Evolutionary conservation across 2,329 filamentous ascomycete genomes (phyloP).

Genomic region (Falciphora oryzae): DNA sequence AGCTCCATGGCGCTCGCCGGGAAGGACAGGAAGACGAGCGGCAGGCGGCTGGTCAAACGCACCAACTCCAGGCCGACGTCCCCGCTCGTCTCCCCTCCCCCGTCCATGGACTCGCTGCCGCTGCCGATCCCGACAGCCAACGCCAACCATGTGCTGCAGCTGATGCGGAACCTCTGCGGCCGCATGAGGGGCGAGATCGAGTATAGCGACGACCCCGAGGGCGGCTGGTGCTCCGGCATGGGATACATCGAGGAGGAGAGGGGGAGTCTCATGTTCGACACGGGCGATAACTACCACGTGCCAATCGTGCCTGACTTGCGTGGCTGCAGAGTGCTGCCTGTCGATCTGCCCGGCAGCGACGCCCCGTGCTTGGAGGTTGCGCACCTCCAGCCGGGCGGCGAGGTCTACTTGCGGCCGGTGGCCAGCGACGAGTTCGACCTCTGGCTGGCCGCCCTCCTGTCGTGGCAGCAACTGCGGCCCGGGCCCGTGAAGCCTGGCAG

Average conservation of each 20-base stretch:
- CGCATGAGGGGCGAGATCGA: slow-evolving; percentile 75
- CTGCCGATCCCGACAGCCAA: slow-evolving; percentile 59
- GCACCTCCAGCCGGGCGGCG: slow-evolving; percentile 47
- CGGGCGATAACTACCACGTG: slow-evolving; percentile 60
- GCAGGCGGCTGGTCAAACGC: slow-evolving; percentile 50
- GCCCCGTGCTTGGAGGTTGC: slow-evolving; percentile 49
- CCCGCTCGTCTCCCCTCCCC: slow-evolving; percentile 46
- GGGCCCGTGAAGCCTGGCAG: slow-evolving; percentile 48
- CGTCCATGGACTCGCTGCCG: slow-evolving; percentile 54
- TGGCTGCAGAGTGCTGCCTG: slow-evolving; percentile 62
- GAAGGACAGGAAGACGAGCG: slow-evolving; percentile 26
- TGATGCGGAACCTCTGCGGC: slow-evolving; percentile 74
- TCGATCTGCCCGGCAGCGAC: slow-evolving; percentile 38
- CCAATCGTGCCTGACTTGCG: slow-evolving; percentile 68
- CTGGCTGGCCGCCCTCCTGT: slow-evolving; percentile 75
- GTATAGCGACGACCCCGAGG: slow-evolving; percentile 56
- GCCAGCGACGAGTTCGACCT: slow-evolving; percentile 63
- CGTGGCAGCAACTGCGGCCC: slow-evolving; percentile 72
- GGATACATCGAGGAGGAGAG: slow-evolving; percentile 74
- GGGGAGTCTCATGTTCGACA: slow-evolving; percentile 69
- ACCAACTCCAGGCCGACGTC: slow-evolving; percentile 52
- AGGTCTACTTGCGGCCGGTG: slow-evolving; percentile 60
- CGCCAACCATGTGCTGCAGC: slow-evolving; percentile 62
- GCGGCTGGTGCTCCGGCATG: slow-evolving; percentile 63
- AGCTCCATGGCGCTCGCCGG: not conserved